Conservation (phyloP, 2,329 filamentous ascomycete genomes). For the Colletotrichum siamense region DNA sequence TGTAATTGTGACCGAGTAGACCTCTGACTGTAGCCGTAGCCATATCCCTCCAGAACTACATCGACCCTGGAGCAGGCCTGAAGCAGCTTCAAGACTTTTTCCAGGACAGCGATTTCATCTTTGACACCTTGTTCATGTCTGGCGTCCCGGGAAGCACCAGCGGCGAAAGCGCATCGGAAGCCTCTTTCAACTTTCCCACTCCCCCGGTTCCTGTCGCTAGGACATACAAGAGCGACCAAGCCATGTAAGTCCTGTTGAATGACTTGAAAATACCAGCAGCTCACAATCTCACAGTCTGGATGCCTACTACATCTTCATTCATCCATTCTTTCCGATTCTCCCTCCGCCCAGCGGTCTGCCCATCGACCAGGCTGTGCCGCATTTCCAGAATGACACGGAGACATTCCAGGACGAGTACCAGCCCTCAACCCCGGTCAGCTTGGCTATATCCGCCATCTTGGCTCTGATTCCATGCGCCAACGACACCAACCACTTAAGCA, state of each 20-base stretch:
- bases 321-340: conserved; percentile 55
- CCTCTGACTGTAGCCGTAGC: conserved; percentile 26
- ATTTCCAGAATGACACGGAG: conserved; percentile 40
- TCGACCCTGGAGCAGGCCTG: conserved; percentile 53
- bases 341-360: conserved; percentile 43
- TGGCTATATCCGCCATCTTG: conserved; percentile 54
- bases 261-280: not conserved
- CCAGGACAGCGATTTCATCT: conserved; percentile 53
- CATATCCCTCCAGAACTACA: conserved; percentile 42
- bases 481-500: conserved; percentile 37
- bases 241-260: conserved; percentile 38
- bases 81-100: conserved; percentile 49
- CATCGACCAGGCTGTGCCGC: conserved; percentile 35
- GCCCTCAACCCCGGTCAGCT: conserved; percentile 46
- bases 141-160: conserved; percentile 20
- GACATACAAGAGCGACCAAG: conserved; percentile 44
- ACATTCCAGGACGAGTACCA: conserved; percentile 39
- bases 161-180: conserved; percentile 21
- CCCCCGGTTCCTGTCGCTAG: conserved; percentile 39
- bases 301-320: conserved; percentile 58
- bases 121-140: conserved; percentile 46
- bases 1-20: not conserved
- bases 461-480: conserved; percentile 51
- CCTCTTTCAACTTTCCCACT: conserved; percentile 12
- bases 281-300: conserved; percentile 34